Evolutionary conservation across 805 yeast species (phyloP), one percentile per base, ranked within the genome.

Genomic region (Saccharomycopsis synnaedendra): DNA sequence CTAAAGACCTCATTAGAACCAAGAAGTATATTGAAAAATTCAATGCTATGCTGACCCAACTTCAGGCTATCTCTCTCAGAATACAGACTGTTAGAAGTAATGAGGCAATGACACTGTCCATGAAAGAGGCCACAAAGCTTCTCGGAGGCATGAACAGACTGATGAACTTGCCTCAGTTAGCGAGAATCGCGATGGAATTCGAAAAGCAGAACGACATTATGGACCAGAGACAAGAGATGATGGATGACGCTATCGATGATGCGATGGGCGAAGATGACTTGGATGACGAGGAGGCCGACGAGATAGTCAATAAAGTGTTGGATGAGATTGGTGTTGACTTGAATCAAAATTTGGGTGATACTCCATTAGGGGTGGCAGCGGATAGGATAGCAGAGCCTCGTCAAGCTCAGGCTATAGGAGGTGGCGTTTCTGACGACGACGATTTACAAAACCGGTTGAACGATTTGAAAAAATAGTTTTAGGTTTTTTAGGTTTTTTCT

Each of bases 171-270:
- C 96, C 96, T 1, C 94, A 85, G 56, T 68, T 93, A 52, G 82
- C 86, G 49, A 75, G 82, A 52, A 93, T 93, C 27, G 87, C 97
- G 3, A 89, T 86, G 84, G 97, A 93, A 58, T 93, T 93, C 64
- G 95, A 93, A 59, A 80, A 78, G 58, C 95, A 90, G 60, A 86
- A 85, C 64, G 98, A 94, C 61, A 69, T 94, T 57, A 93, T 93
- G 97, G 97, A 90, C 64, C 98, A 93, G 67, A 82, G 95, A 59
- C 97, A 94, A 64, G 99, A 94, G 63, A 86, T 94, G 78, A 93
- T 93, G 84, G 98, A 93, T 61, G 98, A 93, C 61, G 94, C 96
- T 19, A 82, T 93, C 57, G 99, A 93, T 61, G 96, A 90, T 62
- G 85, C 93, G 19, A 87, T 93, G 93, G 95, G 83, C 46, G 87